A percentile compares a stretch with the other conserved stretches of the same genome.
Conservation (phyloP, 768 basidiomycete species). For the Glaciozyma martinii region DNA sequence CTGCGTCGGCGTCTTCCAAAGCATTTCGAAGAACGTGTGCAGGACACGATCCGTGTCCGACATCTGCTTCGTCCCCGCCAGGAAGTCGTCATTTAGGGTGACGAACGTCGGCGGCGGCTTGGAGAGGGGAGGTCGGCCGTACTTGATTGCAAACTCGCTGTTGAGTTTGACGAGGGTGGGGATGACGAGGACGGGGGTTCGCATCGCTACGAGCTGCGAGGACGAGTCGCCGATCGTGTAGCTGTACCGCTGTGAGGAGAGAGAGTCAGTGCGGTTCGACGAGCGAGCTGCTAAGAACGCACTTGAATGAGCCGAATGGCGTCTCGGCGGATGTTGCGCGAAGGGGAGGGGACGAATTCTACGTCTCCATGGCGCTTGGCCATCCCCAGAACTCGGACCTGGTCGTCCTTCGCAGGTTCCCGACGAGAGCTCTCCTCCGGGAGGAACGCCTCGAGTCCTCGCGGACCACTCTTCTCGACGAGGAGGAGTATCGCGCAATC, state of each 20-base stretch:
- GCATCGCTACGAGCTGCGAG: conserved; percentile 11
- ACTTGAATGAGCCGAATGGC: conserved; percentile 10
- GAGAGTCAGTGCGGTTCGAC: too few relatives aligned
- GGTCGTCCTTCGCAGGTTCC: background rate
- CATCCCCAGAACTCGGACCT: background rate
- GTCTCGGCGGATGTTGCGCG: conserved; percentile 43
- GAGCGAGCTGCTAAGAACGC: too few relatives aligned
- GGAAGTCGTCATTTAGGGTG: conserved; percentile 12
- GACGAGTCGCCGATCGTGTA: conserved; percentile 35
- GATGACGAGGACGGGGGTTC: conserved; percentile 41
- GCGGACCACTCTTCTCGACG: conserved; percentile 36
- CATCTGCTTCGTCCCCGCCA: background rate
- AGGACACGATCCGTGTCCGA: background rate
- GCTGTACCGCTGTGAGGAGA: conserved; percentile 8
- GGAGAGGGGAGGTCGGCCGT: conserved; percentile 52
- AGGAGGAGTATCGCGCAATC: conserved; percentile 41
- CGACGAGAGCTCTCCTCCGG: conserved; percentile 26
- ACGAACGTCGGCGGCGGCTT: conserved; percentile 46
- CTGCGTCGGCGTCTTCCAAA: background rate
- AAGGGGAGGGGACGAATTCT: background rate
- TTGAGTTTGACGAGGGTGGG: conserved; percentile 29
- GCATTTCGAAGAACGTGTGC: background rate
- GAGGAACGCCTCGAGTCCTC: conserved; percentile 41
- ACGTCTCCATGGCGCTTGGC: background rate
- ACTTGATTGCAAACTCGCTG: conserved; percentile 46